Conservation (phyloP, 106 monocot species). For the Ottelia alismoides region DNA sequence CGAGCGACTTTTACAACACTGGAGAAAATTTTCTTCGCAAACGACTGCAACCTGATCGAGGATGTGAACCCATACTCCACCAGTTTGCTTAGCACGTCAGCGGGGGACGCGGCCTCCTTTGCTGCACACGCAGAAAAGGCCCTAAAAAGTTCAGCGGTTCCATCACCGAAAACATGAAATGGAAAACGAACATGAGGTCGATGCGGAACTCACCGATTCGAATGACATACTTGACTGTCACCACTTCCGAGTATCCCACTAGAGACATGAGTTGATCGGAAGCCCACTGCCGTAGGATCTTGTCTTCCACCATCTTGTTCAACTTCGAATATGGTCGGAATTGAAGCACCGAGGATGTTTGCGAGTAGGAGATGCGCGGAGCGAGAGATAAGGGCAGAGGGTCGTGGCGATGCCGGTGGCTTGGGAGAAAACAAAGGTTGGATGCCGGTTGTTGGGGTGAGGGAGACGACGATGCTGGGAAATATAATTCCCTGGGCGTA, state of each 20-base stretch:
- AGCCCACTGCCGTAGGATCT: slow-evolving; percentile 51
- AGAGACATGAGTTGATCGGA: slow-evolving; percentile 66
- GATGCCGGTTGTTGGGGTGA: no score
- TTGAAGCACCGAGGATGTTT: no score
- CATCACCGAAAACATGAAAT: no score
- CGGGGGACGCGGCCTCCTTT: slow-evolving; percentile 52
- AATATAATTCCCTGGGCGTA: no score
- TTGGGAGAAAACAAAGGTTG: no score
- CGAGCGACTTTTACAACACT: no score
- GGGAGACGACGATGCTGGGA: no score
- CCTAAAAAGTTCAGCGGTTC: not conserved
- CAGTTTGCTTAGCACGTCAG: slow-evolving; percentile 44
- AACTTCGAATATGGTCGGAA: no score
- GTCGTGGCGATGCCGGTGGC: no score
- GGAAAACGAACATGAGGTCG: not conserved
- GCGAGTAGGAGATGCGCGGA: no score
- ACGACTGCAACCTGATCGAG: slow-evolving; percentile 31
- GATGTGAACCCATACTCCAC: slow-evolving; percentile 48
- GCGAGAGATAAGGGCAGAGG: no score
- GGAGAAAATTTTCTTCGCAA: slow-evolving; percentile 54
- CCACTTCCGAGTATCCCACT: slow-evolving; percentile 51
- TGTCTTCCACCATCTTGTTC: slow-evolving; percentile 26
- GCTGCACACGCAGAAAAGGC: slow-evolving; percentile 24
- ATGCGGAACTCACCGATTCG: slow-evolving; percentile 52
- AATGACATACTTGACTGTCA: slow-evolving; percentile 74